phyloP scores from a whole-genome alignment of 2,329 filamentous ascomycete genomes.

The Sclerotinia nivalis region DNA sequence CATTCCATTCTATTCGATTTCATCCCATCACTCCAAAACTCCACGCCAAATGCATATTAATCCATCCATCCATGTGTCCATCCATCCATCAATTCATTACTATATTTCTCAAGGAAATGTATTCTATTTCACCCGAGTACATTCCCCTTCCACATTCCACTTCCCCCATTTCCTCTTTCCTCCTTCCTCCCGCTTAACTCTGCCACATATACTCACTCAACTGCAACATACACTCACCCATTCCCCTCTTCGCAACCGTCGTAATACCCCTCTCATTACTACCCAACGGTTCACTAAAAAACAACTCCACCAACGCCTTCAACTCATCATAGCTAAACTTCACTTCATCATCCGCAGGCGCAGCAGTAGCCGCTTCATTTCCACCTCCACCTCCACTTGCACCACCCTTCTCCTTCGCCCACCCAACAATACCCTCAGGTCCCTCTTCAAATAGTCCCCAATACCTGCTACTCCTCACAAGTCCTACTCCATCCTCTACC shows the following conservation, averaged over 20 bases:
- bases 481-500: constrained; percentile 69
- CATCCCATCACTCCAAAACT: neutral
- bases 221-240: constrained; percentile 69
- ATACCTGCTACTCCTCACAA: constrained; percentile 65
- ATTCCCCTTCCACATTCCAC: neutral
- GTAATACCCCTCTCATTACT: constrained; percentile 68
- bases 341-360: constrained; percentile 42
- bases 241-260: constrained; percentile 64
- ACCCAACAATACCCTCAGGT: constrained; percentile 62
- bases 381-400: constrained; percentile 45
- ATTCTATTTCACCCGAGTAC: neutral
- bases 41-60: constrained; percentile 18
- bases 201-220: constrained; percentile 75
- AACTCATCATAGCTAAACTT: constrained; percentile 65
- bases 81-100: neutral
- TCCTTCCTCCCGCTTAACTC: constrained; percentile 29
- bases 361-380: constrained; percentile 46
- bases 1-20: neutral
- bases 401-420: constrained; percentile 49
- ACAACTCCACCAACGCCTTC: constrained; percentile 65
- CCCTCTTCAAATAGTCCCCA: constrained; percentile 68
- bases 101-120: neutral
- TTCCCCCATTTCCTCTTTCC: no score
- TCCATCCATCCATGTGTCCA: neutral
- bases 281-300: constrained; percentile 65